Evolutionary conservation across 352 stramenopile species (phyloP), one percentile per base, ranked within the genome.

Genomic region (Globisporangium rhizosaccharum): DNA sequence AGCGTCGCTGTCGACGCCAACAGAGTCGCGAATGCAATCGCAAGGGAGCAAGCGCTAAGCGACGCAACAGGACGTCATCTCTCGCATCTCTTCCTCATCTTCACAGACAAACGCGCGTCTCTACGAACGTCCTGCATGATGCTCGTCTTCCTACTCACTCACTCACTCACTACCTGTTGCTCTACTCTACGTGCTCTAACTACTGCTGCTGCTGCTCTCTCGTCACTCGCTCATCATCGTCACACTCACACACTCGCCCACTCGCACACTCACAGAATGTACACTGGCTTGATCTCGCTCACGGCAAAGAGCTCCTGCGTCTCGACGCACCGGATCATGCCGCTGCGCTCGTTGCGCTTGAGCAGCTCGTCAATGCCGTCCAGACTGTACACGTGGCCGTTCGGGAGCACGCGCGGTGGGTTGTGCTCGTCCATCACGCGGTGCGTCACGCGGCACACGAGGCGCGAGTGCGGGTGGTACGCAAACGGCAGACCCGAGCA

Each of bases 371-470:
- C 72, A 54, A 95, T 85, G 17, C 82, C 85, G 63, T 70, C 71
- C n/a, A 83, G 71, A 64, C 84, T 94, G 61, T 90, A 93, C 33
- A 96, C 83, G 55, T 83, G 81, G 15, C 86, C 86, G 53, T 94
- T 96, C 10, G 86, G 86, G 15, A 96, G 66, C 25, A 87, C 79
- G 7, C 90, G 61, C 1, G 86, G 85, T 33, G 82, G 85, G 55
- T 96, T 96, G 65, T 90, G 75, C 59, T 96, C 85, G 55, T 94
- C 77, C 75, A 96, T 96, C 18, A 93, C 79, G 30, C 61, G 75
- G 51, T 88, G 72, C 0, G 82, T 93, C 45, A 95, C 65, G 15
- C 84, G 81, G 58, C 86, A 95, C 44, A 95, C 75, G 28, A 95
- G 68, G 39, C 82, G 72, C 46, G 86, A 93, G 62, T 92, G 86